Percentiles rank a stretch among this genome's conserved stretches.
Evolutionary conservation across 495 filamentous ascomycete species (phyloP).

Genomic region (Penicillium paxilli): DNA sequence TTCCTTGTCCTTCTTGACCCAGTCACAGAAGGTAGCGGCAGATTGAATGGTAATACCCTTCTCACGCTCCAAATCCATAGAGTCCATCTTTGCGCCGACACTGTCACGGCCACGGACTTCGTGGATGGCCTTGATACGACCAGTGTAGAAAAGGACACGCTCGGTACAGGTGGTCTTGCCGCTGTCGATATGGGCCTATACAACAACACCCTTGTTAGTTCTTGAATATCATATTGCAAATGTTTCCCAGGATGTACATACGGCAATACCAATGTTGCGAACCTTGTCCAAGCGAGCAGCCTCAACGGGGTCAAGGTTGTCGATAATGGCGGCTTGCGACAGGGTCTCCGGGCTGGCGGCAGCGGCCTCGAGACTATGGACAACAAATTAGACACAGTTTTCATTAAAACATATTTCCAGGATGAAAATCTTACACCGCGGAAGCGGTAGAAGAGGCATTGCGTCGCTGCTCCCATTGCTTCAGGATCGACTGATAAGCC

Average conservation of each 20-base stretch:
- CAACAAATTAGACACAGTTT: slow-evolving; percentile 1
- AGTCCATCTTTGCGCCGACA: slow-evolving; percentile 99
- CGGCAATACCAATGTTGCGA: slow-evolving; percentile 97
- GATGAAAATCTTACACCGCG: slow-evolving; percentile 35
- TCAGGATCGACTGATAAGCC: slow-evolving; percentile 41
- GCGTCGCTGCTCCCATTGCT: slow-evolving; percentile 38
- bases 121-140: slow-evolving; percentile 94
- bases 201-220: slow-evolving; percentile 12
- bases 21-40: slow-evolving; percentile 97
- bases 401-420: background rate
- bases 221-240: background rate
- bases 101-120: slow-evolving; percentile 95
- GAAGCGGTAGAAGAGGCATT: slow-evolving; percentile 42
- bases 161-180: slow-evolving; percentile 98
- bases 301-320: slow-evolving; percentile 74
- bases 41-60: slow-evolving; percentile 99
- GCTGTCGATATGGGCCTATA: slow-evolving; percentile 95
- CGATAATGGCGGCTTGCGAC: slow-evolving; percentile 68
- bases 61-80: slow-evolving; percentile 97
- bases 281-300: slow-evolving; percentile 72
- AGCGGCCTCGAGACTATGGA: slow-evolving; percentile 58
- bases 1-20: slow-evolving; percentile 76
- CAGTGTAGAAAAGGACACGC: slow-evolving; percentile 97
- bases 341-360: slow-evolving; percentile 57
- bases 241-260: slow-evolving; percentile 37